A percentile compares a stretch with the other conserved stretches of the same genome.
phyloP scores from a whole-genome alignment of 495 filamentous ascomycete genomes.

The Annulohypoxylon nitens region DNA sequence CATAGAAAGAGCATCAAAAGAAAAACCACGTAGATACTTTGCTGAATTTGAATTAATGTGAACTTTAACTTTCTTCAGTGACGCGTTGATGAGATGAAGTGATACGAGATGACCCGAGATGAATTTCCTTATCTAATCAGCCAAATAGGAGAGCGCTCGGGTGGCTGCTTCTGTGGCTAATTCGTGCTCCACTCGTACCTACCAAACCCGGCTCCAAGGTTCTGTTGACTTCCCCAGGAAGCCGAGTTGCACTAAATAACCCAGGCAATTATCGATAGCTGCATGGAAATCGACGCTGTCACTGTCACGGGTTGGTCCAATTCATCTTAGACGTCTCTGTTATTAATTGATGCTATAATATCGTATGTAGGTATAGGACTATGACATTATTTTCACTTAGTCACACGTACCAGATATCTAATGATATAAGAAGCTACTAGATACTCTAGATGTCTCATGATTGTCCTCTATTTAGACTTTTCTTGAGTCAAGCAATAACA shows the following conservation, averaged over 20 bases:
- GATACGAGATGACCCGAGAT: conserved; percentile 20
- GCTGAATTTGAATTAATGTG: conserved; percentile 1
- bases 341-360: neutral
- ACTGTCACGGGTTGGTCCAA: neutral
- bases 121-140: conserved; percentile 38
- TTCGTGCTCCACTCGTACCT: neutral
- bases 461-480: conserved; percentile 14
- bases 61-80: conserved; percentile 36
- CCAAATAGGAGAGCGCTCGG: neutral
- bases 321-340: neutral
- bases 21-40: neutral
- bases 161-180: conserved; percentile 13
- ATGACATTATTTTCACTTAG: neutral
- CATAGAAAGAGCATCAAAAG: neutral
- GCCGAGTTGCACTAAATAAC: conserved; percentile 10
- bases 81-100: conserved; percentile 42
- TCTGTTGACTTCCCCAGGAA: conserved; percentile 1
- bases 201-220: neutral
- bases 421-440: neutral
- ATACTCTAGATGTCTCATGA: conserved; percentile 1
- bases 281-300: neutral
- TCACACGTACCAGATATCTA: neutral
- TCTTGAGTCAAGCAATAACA: conserved; percentile 28
- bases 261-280: conserved; percentile 8
- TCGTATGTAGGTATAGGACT: neutral